Evolutionary conservation across 768 basidiomycete species (phyloP), one percentile per base, ranked within the genome.

Genomic region (Gloeopeniophorella convolvens): DNA sequence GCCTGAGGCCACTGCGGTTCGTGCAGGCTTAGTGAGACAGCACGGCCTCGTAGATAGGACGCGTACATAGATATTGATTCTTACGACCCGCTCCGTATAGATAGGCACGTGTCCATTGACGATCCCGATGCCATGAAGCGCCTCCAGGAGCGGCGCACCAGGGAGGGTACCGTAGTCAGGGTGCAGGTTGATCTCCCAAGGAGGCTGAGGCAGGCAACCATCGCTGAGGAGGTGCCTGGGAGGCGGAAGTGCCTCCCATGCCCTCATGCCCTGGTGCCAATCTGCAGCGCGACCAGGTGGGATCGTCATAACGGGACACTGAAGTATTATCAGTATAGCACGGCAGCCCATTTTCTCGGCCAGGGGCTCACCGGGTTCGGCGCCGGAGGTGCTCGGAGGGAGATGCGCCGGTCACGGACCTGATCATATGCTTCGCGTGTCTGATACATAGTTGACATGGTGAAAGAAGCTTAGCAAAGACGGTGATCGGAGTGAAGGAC

Each of bases 121-220:
- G 6, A 26, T 24, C n/a, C 51, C 51, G 1, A 42, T 23, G 13
- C 51, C 39, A 5, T 52, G 51, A 10, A 52, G 51, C 11, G 45
- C 51, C 28, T 52, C 51, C n/a, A 52, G 51, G 13, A 52, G 37
- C 21, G 51, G 51, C 21, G 47, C 16, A 2, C 51, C 51, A 2
- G 51, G 51, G 10, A 52, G 27, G 40, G 40, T 52, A 8, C 51
- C 51, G 7, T 52, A 52, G 28, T 52, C 51, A 2, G 51, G 45
- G 18, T 42, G 35, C 45, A 47, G 34, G 33, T 41, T 45, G 3
- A 52, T 7, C 23, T 52, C 51, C 51, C 51, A 52, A 28, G 47
- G 1, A 11, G 51, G 51, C 34, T 52, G 51, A 5, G 51, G n/a
- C 12, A 13, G 8, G 27, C 7, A 9, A 11, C 18, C 36, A 16